Evolutionary conservation across 1,284 basidiomycete genomes (phyloP).

Genomic region (Fomitiporia mediterranea): DNA sequence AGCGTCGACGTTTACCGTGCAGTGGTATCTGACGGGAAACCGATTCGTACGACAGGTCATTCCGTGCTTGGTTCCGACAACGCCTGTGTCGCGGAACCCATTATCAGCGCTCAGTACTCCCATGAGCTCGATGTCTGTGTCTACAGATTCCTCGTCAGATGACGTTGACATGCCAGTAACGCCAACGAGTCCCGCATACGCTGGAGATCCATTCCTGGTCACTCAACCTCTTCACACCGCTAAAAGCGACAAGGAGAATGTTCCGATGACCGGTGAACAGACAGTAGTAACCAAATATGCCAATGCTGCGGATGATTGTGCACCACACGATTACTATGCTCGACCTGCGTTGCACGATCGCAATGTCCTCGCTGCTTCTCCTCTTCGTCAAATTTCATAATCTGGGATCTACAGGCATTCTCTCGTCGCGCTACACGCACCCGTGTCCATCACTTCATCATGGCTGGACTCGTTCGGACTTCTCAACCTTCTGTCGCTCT

Average conservation of each 20-base stretch:
- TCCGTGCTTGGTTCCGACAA: slow-evolving; percentile 54
- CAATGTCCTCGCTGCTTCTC: slow-evolving; percentile 36
- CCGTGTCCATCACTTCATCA: slow-evolving; percentile 8
- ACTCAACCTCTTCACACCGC: slow-evolving; percentile 47
- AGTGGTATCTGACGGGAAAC: slow-evolving; percentile 84
- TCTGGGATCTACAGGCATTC: slow-evolving; percentile 29
- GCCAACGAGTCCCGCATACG: slow-evolving; percentile 59
- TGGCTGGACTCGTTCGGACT: background rate
- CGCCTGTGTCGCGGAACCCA: slow-evolving; percentile 51
- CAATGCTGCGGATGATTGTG: slow-evolving; percentile 65
- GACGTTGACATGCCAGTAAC: slow-evolving; percentile 74
- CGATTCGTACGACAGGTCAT: slow-evolving; percentile 53
- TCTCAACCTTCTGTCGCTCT: slow-evolving; percentile 4
- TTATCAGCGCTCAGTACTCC: slow-evolving; percentile 59
- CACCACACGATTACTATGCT: slow-evolving; percentile 63
- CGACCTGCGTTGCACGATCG: slow-evolving; percentile 67
- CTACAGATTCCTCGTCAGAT: slow-evolving; percentile 57
- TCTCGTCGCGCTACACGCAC: slow-evolving; percentile 26
- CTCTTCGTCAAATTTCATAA: slow-evolving; percentile 19
- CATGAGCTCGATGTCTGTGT: slow-evolving; percentile 63
- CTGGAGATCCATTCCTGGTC: slow-evolving; percentile 42
- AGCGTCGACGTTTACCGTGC: slow-evolving; percentile 87
- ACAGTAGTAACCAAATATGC: slow-evolving; percentile 57
- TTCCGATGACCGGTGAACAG: slow-evolving; percentile 62
- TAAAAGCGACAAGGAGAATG: slow-evolving; percentile 76